These are phyloP conservation scores for Coniella lustricola DNA, from an alignment of 2,329 filamentous ascomycete species.

Conservation along the genomic window DNA sequence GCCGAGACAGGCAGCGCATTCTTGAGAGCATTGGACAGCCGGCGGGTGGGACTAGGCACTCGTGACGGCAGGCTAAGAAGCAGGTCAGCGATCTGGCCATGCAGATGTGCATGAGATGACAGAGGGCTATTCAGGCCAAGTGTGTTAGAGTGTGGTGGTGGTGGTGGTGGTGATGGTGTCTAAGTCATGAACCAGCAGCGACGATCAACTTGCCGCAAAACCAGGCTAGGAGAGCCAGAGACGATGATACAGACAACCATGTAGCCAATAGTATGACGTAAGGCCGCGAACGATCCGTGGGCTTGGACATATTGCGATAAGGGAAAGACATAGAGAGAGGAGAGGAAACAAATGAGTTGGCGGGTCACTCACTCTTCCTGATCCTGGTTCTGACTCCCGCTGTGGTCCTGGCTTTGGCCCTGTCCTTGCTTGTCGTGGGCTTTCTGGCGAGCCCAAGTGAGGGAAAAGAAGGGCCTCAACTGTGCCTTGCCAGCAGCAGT, in stretches of 20 bases:
- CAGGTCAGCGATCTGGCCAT: slow-evolving; percentile 2
- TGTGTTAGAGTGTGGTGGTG: background rate
- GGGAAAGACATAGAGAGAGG: background rate
- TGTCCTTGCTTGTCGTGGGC: background rate
- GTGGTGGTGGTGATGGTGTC: background rate
- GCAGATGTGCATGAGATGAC: background rate
- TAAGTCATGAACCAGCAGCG: background rate
- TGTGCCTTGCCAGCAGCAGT: slow-evolving; percentile 2
- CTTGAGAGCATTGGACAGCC: slow-evolving; percentile 10
- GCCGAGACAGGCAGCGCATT: slow-evolving; percentile 21
- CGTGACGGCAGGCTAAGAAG: slow-evolving; percentile 6
- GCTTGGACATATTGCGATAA: too few relatives aligned
- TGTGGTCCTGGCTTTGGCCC: slow-evolving; percentile 7
- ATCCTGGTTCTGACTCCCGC: too few relatives aligned
- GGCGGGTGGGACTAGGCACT: background rate
- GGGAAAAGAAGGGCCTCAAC: slow-evolving; percentile 10
- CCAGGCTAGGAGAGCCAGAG: background rate
- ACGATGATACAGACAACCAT: background rate
- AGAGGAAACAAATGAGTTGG: too few relatives aligned
- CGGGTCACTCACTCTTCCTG: slow-evolving; percentile 7
- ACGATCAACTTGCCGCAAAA: background rate
- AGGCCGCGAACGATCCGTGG: background rate
- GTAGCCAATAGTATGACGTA: background rate
- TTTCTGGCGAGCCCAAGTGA: slow-evolving; percentile 6
- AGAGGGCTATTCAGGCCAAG: background rate